Evolutionary conservation across 2,329 filamentous ascomycete genomes (phyloP), one percentile per base, ranked within the genome.

Genomic region (Aspergillus neotritici): DNA sequence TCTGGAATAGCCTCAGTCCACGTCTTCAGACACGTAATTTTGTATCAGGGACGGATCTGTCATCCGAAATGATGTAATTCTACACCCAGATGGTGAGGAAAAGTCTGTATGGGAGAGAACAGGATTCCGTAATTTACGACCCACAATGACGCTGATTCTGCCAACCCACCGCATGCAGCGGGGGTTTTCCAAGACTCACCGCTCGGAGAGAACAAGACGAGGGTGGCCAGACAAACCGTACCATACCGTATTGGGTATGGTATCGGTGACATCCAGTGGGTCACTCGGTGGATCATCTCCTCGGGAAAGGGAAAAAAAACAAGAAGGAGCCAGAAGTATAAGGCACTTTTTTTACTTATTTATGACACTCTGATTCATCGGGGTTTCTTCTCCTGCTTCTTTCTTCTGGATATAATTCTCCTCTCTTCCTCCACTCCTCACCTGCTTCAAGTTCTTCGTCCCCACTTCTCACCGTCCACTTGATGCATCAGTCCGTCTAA

Each of bases 71-170:
- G 21, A 25, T 25, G 21, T 25, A 25, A 25, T 25, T 25, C 7
- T 25, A 25, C 21, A 6, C 21, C n/a, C n/a, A n/a, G n/a, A n/a
- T n/a, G n/a, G n/a, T n/a, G n/a, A n/a, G n/a, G n/a, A n/a, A n/a
- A 11, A 21, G 46, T 41, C 46, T 35, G 34, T 33, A 39, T 31
- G 38, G 30, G 41, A 16, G 35, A 37, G 37, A 41, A 34, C 21
- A 5, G 47, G 47, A 48, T 34, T 44, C 33, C 2, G 50, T 52
- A 51, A 16, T 32, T 54, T 58, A 46, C 53, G 33, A 8, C 15
- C 53, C 54, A 56, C 58, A 40, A 61, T 61, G 60, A 62, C 58
- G 58, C 38, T 51, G 30, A 46, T 43, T 48, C 44, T 41, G 37
- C 41, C 38, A 31, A 4, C 47, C 44, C 47, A n/a, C 49, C 51